Percentiles rank a stretch among this genome's conserved stretches.
Conservation (phyloP, 164 flowering plant species). For the Berberis thunbergii region DNA sequence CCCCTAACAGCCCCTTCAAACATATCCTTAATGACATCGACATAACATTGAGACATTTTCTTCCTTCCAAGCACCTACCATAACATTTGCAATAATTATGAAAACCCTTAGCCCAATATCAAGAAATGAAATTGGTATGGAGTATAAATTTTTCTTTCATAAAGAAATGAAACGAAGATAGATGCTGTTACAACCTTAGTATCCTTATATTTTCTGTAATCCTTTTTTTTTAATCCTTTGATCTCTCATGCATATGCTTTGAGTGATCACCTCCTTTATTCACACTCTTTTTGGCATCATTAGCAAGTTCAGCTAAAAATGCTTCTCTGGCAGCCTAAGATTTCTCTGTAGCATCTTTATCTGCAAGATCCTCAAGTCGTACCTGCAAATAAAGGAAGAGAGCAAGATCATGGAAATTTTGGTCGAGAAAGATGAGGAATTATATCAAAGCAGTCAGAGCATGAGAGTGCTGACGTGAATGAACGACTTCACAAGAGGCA, state of each 20-base stretch:
- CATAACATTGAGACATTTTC: no score
- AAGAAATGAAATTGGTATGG: background rate
- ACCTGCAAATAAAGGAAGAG: conserved; percentile 27
- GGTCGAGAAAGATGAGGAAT: conserved; percentile 4
- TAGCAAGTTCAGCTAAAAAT: conserved; percentile 90
- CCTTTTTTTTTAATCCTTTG: conserved; percentile 85
- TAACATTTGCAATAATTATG: conserved; percentile 11
- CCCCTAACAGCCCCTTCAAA: no score
- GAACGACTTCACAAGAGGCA: conserved; percentile 72
- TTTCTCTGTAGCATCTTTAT: conserved; percentile 87
- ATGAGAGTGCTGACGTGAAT: conserved; percentile 50
- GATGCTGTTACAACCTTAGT: conserved; percentile 39
- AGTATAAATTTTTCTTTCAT: background rate
- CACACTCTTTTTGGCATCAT: conserved; percentile 54
- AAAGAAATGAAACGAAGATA: conserved; percentile 12
- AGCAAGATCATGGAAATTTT: conserved; percentile 5
- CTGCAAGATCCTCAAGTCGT: conserved; percentile 82
- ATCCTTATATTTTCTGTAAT: conserved; percentile 57
- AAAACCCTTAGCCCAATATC: conserved; percentile 13
- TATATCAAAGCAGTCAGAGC: background rate
- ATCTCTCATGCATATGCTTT: conserved; percentile 48
- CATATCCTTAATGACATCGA: no score
- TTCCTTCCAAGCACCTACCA: no score
- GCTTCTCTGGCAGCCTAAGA: conserved; percentile 99
- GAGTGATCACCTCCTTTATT: conserved; percentile 46